These are phyloP conservation scores for Colletotrichum magnum DNA, from an alignment of 2,329 filamentous ascomycete genomes.

Conservation along the genomic window DNA sequence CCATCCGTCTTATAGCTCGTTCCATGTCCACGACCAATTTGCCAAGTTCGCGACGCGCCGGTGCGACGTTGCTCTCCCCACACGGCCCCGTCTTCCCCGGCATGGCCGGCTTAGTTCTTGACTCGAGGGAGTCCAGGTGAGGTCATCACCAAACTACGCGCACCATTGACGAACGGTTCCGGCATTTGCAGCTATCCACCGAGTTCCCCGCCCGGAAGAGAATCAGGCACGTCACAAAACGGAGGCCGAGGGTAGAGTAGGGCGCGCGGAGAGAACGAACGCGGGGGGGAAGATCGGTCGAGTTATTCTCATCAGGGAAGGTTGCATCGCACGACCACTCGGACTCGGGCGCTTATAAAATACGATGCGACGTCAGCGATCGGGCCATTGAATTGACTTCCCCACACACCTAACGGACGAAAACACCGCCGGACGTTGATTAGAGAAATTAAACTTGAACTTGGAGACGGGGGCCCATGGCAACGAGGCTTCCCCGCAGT, in stretches of 20 bases:
- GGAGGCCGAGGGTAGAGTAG: background rate
- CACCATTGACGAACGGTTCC: slow-evolving; percentile 35
- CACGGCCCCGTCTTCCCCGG: slow-evolving; percentile 35
- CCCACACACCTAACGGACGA: slow-evolving; percentile 15
- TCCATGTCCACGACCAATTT: background rate
- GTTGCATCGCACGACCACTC: slow-evolving; percentile 15
- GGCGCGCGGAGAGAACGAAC: background rate
- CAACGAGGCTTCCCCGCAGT: slow-evolving; percentile 27
- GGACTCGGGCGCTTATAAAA: slow-evolving; percentile 32
- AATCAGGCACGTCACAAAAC: background rate
- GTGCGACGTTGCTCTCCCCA: slow-evolving; percentile 9
- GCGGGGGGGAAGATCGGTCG: slow-evolving; percentile 8
- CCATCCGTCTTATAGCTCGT: slow-evolving; percentile 22
- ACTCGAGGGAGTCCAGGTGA: slow-evolving; percentile 12
- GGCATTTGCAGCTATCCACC: background rate
- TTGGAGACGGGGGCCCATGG: background rate
- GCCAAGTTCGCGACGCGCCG: background rate
- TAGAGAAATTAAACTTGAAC: background rate
- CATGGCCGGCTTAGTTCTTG: background rate
- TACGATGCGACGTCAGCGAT: slow-evolving; percentile 12
- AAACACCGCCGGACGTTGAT: background rate
- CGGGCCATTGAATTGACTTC: slow-evolving; percentile 1
- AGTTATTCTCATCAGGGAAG: background rate
- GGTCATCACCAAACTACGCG: slow-evolving; percentile 37
- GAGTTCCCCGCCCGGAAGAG: background rate